phyloP scores from a whole-genome alignment of 164 flowering plant genomes.

The Stephania yunnanensis region DNA sequence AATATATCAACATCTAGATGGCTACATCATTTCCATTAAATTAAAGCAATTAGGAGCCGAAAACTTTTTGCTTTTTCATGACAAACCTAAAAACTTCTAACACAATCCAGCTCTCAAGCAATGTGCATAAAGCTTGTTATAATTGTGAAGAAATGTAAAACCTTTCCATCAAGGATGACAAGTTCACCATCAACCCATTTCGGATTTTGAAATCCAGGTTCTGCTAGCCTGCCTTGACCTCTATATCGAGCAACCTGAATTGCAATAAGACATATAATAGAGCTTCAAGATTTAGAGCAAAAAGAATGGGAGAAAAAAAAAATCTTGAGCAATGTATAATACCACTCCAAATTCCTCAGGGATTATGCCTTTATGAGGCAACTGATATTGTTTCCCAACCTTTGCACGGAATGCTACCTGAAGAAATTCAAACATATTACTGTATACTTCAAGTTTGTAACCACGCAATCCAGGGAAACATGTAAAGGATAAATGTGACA shows the following conservation, averaged over 20 bases:
- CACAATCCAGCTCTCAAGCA: neutral
- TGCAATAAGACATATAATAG: slow-evolving; percentile 14
- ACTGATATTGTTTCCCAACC: slow-evolving; percentile 82
- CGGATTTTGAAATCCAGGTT: slow-evolving; percentile 80
- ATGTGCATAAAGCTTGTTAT: too few relatives aligned
- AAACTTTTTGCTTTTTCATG: neutral
- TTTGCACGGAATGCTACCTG: slow-evolving; percentile 98
- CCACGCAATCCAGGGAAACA: neutral
- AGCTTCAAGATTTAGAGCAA: slow-evolving; percentile 2
- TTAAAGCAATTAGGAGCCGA: too few relatives aligned
- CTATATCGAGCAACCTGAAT: slow-evolving; percentile 86
- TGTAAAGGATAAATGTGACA: neutral
- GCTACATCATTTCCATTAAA: too few relatives aligned
- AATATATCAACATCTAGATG: too few relatives aligned
- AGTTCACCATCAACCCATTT: slow-evolving; percentile 99
- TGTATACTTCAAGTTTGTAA: neutral
- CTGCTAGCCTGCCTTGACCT: slow-evolving; percentile 97
- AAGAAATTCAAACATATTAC: slow-evolving; percentile 8
- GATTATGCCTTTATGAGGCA: slow-evolving; percentile 89
- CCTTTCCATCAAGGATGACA: slow-evolving; percentile 95
- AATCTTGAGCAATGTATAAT: slow-evolving; percentile 9
- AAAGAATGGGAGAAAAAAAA: neutral
- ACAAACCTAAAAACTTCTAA: neutral
- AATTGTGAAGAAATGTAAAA: slow-evolving; percentile 15
- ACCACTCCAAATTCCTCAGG: slow-evolving; percentile 99